A percentile compares a stretch with the other conserved stretches of the same genome.
phyloP scores from a whole-genome alignment of 352 stramenopile species.

The Thraustotheca clavata region DNA sequence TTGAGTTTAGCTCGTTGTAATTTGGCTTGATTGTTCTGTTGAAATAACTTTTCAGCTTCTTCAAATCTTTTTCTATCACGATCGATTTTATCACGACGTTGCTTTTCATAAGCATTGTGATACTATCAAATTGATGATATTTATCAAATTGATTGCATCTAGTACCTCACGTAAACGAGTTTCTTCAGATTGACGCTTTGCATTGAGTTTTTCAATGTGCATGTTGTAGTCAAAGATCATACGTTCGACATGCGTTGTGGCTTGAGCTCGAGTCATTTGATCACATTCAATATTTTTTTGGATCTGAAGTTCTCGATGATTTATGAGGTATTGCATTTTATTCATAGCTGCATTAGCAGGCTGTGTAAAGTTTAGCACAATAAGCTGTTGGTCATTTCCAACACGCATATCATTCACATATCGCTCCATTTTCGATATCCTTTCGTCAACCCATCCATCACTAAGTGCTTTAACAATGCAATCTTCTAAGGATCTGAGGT shows the following conservation, averaged over 20 bases:
- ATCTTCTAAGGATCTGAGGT: too few relatives aligned
- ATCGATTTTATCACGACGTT: not conserved
- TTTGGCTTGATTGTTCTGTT: not conserved
- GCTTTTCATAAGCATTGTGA: not conserved
- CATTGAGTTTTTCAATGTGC: not conserved
- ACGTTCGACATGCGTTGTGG: not conserved
- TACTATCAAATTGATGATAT: not conserved
- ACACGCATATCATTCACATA: not conserved
- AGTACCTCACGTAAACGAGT: not conserved
- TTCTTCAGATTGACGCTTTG: not conserved
- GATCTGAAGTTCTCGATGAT: not conserved
- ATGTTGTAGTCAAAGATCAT: constrained; percentile 6
- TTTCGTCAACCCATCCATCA: not conserved
- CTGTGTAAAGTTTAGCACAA: not conserved
- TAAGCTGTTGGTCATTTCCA: not conserved
- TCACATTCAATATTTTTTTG: not conserved
- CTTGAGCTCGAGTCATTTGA: not conserved
- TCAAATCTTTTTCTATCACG: not conserved
- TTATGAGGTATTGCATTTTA: not conserved
- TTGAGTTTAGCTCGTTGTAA: not conserved
- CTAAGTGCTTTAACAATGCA: too few relatives aligned
- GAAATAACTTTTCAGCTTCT: not conserved
- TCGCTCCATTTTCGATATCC: not conserved
- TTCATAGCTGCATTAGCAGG: not conserved
- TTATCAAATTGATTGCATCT: not conserved